These are phyloP conservation scores for Candida buenavistaensis DNA, from an alignment of 1,139 yeast species.

Conservation along the genomic window DNA sequence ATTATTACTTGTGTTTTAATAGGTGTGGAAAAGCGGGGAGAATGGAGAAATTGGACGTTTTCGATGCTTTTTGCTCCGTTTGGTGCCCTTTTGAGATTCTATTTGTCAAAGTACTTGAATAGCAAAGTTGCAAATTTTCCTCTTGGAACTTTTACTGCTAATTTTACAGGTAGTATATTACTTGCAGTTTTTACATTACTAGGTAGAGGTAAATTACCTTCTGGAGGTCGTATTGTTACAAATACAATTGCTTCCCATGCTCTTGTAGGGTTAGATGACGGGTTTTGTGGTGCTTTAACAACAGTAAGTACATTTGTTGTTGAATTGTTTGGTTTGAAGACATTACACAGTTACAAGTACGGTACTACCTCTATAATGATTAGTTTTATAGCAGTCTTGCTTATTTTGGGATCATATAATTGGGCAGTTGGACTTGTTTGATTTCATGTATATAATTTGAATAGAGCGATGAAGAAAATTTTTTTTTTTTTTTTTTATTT, in stretches of 20 bases:
- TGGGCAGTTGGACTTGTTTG: slow-evolving; percentile 46
- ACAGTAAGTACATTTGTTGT: slow-evolving; percentile 77
- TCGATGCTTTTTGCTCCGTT: slow-evolving; percentile 59
- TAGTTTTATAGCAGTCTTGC: slow-evolving; percentile 40
- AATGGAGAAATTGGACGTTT: slow-evolving; percentile 68
- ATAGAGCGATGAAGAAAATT: not conserved
- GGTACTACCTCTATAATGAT: slow-evolving; percentile 35
- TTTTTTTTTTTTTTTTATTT: not conserved
- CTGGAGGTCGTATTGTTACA: slow-evolving; percentile 27
- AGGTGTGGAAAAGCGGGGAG: slow-evolving; percentile 32
- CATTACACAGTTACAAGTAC: slow-evolving; percentile 37
- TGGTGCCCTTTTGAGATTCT: slow-evolving; percentile 63
- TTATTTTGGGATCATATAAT: slow-evolving; percentile 54
- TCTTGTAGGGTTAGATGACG: slow-evolving; percentile 58
- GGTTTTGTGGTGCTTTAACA: slow-evolving; percentile 76
- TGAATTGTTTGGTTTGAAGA: slow-evolving; percentile 52
- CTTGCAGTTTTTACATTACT: slow-evolving; percentile 57
- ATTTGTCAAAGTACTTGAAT: slow-evolving; percentile 53
- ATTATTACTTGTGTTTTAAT: slow-evolving; percentile 46
- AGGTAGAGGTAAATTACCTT: slow-evolving; percentile 39
- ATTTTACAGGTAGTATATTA: slow-evolving; percentile 56
- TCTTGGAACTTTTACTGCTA: slow-evolving; percentile 74
- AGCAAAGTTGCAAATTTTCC: slow-evolving; percentile 48
- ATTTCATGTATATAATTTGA: too few species aligned
- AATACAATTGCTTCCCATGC: slow-evolving; percentile 48